These are phyloP conservation scores for Solanum aculeatissimum DNA, from an alignment of 305 asterid genomes.

Conservation along the genomic window DNA sequence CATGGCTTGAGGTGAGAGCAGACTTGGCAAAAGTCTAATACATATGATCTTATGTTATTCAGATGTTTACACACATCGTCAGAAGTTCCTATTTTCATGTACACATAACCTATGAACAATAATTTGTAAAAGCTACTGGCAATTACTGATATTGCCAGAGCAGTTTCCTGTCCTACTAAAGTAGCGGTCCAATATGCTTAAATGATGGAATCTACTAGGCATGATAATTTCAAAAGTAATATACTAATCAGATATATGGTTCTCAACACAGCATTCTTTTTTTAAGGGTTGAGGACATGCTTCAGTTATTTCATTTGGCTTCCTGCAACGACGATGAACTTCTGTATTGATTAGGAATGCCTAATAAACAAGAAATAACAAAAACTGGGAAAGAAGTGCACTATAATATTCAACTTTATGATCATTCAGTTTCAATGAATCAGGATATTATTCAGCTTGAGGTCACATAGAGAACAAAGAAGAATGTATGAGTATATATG, in stretches of 20 bases:
- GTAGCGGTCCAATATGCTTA: neutral
- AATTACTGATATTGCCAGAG: neutral
- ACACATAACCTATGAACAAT: neutral
- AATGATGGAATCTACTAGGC: neutral
- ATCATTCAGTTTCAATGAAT: neutral
- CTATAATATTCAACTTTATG: neutral
- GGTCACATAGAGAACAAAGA: neutral
- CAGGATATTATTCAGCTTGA: neutral
- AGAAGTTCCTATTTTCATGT: neutral
- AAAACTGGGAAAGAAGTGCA: neutral
- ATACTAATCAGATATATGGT: neutral
- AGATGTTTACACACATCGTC: neutral
- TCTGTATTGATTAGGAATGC: neutral
- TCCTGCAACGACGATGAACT: neutral
- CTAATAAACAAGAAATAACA: neutral
- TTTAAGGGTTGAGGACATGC: neutral
- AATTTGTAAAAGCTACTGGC: neutral
- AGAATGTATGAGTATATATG: neutral
- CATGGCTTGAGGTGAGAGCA: slow-evolving; percentile 53
- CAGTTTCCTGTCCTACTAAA: neutral
- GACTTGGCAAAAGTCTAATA: neutral
- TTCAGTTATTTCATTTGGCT: neutral
- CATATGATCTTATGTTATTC: neutral
- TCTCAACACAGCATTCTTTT: neutral
- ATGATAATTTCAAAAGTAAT: neutral